A percentile compares a stretch with the other conserved stretches of the same genome.
phyloP scores from a whole-genome alignment of 306 rosid genomes.

The Geum urbanum region DNA sequence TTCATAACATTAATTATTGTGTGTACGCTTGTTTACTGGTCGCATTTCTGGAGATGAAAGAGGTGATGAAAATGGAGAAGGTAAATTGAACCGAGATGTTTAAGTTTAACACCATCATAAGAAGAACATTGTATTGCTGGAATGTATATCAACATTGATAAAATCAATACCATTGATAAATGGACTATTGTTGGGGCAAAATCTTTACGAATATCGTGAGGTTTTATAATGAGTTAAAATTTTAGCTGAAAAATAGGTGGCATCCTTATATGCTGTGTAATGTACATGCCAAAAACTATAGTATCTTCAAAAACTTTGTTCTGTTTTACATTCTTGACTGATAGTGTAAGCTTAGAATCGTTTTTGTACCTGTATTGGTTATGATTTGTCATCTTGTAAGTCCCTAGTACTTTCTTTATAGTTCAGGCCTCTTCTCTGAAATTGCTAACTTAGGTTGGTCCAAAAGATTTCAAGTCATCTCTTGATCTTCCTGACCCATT shows the following conservation, averaged over 20 bases:
- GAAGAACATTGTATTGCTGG: neutral
- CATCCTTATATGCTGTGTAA: neutral
- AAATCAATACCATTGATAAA: neutral
- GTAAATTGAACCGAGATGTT: neutral
- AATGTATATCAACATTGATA: neutral
- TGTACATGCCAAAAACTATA: neutral
- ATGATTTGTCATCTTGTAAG: neutral
- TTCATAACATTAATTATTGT: constrained; percentile 13
- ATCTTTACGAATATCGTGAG: neutral
- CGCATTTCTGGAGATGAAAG: constrained; percentile 7
- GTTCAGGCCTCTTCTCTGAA: neutral
- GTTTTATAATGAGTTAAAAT: neutral
- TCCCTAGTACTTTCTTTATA: neutral
- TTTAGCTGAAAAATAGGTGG: neutral
- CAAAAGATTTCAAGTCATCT: constrained; percentile 36
- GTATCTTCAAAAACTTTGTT: neutral
- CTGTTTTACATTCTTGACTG: constrained; percentile 1
- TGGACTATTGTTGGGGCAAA: neutral
- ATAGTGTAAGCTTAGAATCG: neutral
- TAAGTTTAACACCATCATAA: neutral
- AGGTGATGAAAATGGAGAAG: neutral
- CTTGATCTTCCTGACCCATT: constrained; percentile 18
- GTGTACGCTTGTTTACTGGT: constrained; percentile 23
- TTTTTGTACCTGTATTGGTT: too few species aligned
- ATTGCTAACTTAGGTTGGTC: constrained; percentile 20